Evolutionary conservation across 345 rosid genomes (phyloP).

Genomic region (Heritiera fomes): DNA sequence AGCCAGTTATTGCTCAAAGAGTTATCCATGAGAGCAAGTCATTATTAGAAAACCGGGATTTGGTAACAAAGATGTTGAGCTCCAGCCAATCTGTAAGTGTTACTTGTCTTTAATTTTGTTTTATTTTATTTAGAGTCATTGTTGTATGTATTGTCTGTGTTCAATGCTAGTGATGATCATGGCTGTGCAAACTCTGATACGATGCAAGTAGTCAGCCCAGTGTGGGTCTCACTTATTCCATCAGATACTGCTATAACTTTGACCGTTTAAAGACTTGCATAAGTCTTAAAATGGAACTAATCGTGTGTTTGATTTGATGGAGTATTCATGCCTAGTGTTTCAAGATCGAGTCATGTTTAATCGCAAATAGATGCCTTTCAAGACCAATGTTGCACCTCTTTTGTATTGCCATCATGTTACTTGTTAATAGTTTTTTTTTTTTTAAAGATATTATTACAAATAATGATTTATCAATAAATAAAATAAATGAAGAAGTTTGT

Average conservation of each 20-base stretch:
- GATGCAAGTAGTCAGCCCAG: not conserved
- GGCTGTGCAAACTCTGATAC: not conserved
- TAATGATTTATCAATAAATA: not conserved
- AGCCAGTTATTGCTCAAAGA: constrained; percentile 78
- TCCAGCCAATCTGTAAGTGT: constrained; percentile 50
- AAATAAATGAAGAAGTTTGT: not conserved
- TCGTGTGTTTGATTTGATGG: not conserved
- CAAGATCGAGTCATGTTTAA: not conserved
- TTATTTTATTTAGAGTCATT: not conserved
- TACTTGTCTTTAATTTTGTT: not conserved
- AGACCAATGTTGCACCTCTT: not conserved
- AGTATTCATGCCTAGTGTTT: not conserved
- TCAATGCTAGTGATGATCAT: not conserved
- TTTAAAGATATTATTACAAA: not conserved
- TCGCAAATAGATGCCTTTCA: not conserved
- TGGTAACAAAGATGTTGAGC: constrained; percentile 38
- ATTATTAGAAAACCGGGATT: constrained; percentile 64
- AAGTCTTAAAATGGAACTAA: not conserved
- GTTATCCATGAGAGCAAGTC: constrained; percentile 96
- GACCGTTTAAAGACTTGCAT: not conserved
- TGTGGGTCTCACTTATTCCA: not conserved
- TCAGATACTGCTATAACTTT: not conserved
- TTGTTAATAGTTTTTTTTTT: not conserved
- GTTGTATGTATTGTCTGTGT: not conserved
- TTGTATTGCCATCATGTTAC: not conserved